Base-by-base conservation (phyloP, 495 filamentous ascomycete species). In the Rhizodiscina lignyota region DNA sequence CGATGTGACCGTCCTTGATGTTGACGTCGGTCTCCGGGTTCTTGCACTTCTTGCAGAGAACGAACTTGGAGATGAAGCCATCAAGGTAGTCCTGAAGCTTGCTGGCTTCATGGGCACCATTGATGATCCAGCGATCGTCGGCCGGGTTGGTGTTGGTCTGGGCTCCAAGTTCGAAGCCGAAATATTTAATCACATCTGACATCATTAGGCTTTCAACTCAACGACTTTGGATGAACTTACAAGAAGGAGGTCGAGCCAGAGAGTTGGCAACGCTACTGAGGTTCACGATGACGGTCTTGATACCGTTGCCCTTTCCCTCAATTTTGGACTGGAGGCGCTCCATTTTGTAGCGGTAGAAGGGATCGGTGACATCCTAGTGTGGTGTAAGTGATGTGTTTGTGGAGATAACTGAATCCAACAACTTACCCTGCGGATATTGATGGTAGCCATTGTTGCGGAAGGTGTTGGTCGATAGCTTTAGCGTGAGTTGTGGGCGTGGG, bases 261-360 rank as follows among this genome's bases (percentile, higher is more conserved):
- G 86, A 92, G 49, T 79, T 66, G 48, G 89, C 83, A 48, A 97
- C 85, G 58, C 85, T 91, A 72, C 79, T 83, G 49, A 97, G 59
- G 61, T 97, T 97, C 73, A 89, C 84, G 49, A 97, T 77, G 53
- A 92, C 83, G 47, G 83, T 89, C 67, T 91, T 89, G 77, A 91
- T 91, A 43, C 83, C 83, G 60, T 97, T 97, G 40, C 89, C 89
- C 64, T 97, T 97, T 60, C 89, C 89, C 63, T 97, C 89, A 52
- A 97, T 89, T 72, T 97, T 97, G 60, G 89, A 93, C 69, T 86
- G 82, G 54, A 97, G 68, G 44, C 71, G 74, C 64, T 97, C 89
- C 89, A 97, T 97, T 72, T 97, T 97, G 74, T 97, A 97, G 61
- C 89, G 89, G 63, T 97, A 97, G 79, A 94, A 97, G 59, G 82